A percentile compares a stretch with the other conserved stretches of the same genome.
These are phyloP conservation scores for Candida tropicalis DNA, from an alignment of 1,139 yeast genomes.

Conservation along the genomic window DNA sequence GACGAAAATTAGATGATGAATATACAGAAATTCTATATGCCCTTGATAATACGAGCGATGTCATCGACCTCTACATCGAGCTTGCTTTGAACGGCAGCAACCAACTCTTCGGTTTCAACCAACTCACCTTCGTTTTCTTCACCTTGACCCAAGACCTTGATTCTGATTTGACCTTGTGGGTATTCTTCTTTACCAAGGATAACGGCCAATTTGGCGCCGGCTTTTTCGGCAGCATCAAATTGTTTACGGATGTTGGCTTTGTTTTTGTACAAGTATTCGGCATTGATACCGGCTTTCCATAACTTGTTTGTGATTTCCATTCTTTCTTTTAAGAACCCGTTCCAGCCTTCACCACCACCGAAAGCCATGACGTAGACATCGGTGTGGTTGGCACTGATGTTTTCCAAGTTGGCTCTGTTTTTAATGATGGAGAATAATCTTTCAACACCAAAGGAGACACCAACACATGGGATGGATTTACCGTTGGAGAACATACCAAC, in stretches of 20 bases:
- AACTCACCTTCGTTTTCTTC: constrained; percentile 85
- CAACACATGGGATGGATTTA: constrained; percentile 95
- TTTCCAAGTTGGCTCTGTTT: constrained; percentile 64
- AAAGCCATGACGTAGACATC: constrained; percentile 97
- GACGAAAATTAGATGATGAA: constrained; percentile 24
- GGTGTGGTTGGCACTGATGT: constrained; percentile 79
- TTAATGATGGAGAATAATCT: constrained; percentile 88
- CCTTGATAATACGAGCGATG: constrained; percentile 40
- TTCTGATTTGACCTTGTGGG: constrained; percentile 76
- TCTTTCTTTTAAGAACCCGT: constrained; percentile 87
- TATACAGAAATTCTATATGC: constrained; percentile 6
- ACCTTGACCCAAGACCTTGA: constrained; percentile 87
- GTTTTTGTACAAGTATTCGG: constrained; percentile 88
- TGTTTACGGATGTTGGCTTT: constrained; percentile 95
- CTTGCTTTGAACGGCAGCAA: constrained; percentile 55
- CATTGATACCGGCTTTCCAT: constrained; percentile 87
- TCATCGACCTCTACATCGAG: constrained; percentile 56
- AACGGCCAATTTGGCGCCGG: constrained; percentile 89
- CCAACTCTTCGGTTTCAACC: constrained; percentile 61
- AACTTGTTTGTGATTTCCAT: constrained; percentile 79
- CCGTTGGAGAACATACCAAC: constrained; percentile 97
- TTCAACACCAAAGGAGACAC: constrained; percentile 95
- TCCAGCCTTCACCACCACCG: constrained; percentile 97
- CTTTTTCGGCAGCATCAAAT: constrained; percentile 95
- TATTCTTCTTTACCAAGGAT: constrained; percentile 95